These are phyloP conservation scores for Acidiella bohemica DNA, from an alignment of 495 filamentous ascomycete species.

Conservation along the genomic window DNA sequence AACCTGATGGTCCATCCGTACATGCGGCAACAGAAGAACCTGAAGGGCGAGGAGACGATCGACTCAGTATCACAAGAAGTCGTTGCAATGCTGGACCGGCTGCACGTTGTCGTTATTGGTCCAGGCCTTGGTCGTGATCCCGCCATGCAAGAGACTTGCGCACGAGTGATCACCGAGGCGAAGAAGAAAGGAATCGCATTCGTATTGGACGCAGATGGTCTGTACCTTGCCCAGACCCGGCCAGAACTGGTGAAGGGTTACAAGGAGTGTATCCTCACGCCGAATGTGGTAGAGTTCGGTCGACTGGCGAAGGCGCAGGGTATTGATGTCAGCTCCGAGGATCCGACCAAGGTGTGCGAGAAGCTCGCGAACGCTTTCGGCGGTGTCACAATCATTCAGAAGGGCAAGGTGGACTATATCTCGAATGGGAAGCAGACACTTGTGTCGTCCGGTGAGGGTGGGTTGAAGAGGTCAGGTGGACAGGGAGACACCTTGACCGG, in stretches of 20 bases:
- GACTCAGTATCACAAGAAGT: conserved; percentile 52
- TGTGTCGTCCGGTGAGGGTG: conserved; percentile 61
- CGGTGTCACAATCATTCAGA: conserved; percentile 82
- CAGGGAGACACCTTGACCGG: conserved; percentile 96
- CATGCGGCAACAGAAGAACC: conserved; percentile 59
- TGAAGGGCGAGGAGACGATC: conserved; percentile 30
- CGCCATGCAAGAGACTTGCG: conserved; percentile 79
- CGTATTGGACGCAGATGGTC: conserved; percentile 84
- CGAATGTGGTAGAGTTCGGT: conserved; percentile 87
- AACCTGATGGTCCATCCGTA: conserved; percentile 98
- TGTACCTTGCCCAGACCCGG: conserved; percentile 58
- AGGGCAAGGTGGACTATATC: conserved; percentile 74
- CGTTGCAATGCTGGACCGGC: conserved; percentile 63
- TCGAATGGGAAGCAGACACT: conserved; percentile 66
- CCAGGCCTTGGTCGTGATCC: conserved; percentile 82
- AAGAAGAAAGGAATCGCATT: conserved; percentile 60
- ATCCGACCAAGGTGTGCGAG: conserved; percentile 48
- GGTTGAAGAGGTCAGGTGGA: conserved; percentile 79
- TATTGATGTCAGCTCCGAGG: conserved; percentile 41
- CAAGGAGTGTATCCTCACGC: conserved; percentile 75
- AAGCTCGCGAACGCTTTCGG: conserved; percentile 64
- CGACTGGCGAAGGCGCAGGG: conserved; percentile 60
- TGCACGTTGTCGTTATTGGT: conserved; percentile 89
- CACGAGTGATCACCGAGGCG: conserved; percentile 66
- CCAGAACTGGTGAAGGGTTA: conserved; percentile 72